A percentile compares a stretch with the other conserved stretches of the same genome.
phyloP scores from a whole-genome alignment of 2,329 filamentous ascomycete genomes.

The Aspergillus alliaceus region DNA sequence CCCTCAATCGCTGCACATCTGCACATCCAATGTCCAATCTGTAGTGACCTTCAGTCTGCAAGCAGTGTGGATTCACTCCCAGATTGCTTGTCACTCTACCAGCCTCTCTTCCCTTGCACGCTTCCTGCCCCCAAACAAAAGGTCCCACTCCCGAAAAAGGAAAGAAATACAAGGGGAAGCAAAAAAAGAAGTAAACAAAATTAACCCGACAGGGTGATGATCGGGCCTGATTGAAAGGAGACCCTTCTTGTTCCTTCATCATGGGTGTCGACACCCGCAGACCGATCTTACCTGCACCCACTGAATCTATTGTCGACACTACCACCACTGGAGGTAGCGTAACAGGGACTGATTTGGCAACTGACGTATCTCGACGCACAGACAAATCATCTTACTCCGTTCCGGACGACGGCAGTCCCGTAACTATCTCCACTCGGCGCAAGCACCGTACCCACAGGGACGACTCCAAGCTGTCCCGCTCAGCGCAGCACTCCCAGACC shows the following conservation, averaged over 20 bases:
- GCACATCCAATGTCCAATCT: slow-evolving; percentile 21
- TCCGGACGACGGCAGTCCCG: slow-evolving; percentile 65
- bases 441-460: slow-evolving; percentile 58
- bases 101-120: slow-evolving; percentile 11
- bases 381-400: slow-evolving; percentile 53
- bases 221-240: slow-evolving; percentile 31
- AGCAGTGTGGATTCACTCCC: slow-evolving; percentile 15
- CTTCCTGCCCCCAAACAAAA: slow-evolving; percentile 4
- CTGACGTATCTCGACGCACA: slow-evolving; percentile 51
- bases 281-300: slow-evolving; percentile 51
- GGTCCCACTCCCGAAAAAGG: not conserved
- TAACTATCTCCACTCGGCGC: slow-evolving; percentile 77
- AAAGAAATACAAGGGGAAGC: not conserved
- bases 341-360: slow-evolving; percentile 49
- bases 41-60: slow-evolving; percentile 20
- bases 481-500: slow-evolving; percentile 70
- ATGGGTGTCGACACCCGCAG: slow-evolving; percentile 52
- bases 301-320: slow-evolving; percentile 51
- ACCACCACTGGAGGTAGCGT: slow-evolving; percentile 40
- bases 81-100: slow-evolving; percentile 5
- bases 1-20: slow-evolving; percentile 16
- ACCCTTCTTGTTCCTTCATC: slow-evolving; percentile 25
- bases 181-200: slow-evolving; percentile 1
- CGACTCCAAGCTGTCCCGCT: slow-evolving; percentile 51
- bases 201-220: slow-evolving; percentile 31